Conservation (phyloP, 1,284 basidiomycete genomes). For the Apiotrichum gracile region DNA sequence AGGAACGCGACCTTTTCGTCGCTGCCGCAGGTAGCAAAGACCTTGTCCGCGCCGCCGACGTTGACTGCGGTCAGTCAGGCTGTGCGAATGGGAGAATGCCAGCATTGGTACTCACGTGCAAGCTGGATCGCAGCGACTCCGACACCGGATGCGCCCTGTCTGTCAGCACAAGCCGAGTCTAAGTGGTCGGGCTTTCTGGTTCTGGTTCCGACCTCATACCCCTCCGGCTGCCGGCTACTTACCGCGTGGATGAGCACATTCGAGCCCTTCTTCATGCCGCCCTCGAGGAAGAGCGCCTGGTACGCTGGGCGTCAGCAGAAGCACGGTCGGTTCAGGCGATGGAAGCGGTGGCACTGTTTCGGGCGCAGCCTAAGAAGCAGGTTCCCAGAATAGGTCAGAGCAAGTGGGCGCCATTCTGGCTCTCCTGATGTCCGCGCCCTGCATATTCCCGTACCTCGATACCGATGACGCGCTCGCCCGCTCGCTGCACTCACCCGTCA, state of each 20-base stretch:
- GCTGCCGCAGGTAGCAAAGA: slow-evolving; percentile 79
- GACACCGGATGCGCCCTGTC: slow-evolving; percentile 72
- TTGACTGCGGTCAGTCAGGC: slow-evolving; percentile 15
- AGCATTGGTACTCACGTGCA: slow-evolving; percentile 58
- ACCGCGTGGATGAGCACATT: slow-evolving; percentile 78
- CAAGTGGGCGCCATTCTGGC: no score
- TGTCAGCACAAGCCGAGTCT: neutral
- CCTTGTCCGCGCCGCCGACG: slow-evolving; percentile 50
- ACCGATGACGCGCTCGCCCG: neutral
- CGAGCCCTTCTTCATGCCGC: slow-evolving; percentile 63
- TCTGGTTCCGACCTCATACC: no score
- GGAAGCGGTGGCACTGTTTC: no score
- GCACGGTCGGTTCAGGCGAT: neutral
- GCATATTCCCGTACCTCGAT: no score
- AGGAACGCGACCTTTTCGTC: slow-evolving; percentile 78
- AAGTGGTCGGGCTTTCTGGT: no score
- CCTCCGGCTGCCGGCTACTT: no score
- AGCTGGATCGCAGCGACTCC: slow-evolving; percentile 88
- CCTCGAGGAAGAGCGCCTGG: slow-evolving; percentile 69
- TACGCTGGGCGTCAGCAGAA: slow-evolving; percentile 54
- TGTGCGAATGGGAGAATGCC: neutral
- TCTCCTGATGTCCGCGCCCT: no score
- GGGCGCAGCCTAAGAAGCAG: no score
- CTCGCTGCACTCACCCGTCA: slow-evolving; percentile 61
- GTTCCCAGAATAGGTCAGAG: no score